These are phyloP conservation scores for Pecoramyces ruminantium DNA, from an alignment of 192 early-diverging fungal genomes.

Conservation along the genomic window DNA sequence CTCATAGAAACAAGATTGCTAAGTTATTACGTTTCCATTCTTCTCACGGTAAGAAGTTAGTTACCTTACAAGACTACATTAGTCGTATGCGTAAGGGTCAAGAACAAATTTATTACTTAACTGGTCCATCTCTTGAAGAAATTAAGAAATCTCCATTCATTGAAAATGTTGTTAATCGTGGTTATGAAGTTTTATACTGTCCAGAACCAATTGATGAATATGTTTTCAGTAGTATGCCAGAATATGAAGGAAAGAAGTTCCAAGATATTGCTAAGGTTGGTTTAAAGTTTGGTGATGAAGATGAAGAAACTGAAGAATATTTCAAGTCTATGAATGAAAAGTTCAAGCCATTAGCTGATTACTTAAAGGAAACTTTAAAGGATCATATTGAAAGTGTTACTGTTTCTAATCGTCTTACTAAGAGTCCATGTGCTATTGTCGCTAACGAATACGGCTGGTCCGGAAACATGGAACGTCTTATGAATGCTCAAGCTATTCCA, in stretches of 20 bases:
- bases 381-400: conserved; percentile 28
- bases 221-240: conserved; percentile 17
- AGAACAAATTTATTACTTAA: conserved; percentile 74
- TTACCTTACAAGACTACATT: conserved; percentile 62
- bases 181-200: conserved; percentile 67
- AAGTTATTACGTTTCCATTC: conserved; percentile 68
- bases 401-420: conserved; percentile 60
- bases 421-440: conserved; percentile 57
- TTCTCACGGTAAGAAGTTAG: conserved; percentile 27
- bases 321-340: conserved; percentile 10
- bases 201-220: conserved; percentile 57
- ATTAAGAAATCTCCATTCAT: conserved; percentile 75
- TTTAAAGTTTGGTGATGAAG: conserved; percentile 33
- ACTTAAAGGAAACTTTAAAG: conserved; percentile 15
- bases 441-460: conserved; percentile 40
- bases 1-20: conserved; percentile 44
- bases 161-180: conserved; percentile 74
- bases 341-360: conserved; percentile 35
- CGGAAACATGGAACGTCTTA: conserved; percentile 41
- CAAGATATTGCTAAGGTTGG: conserved; percentile 31
- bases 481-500: conserved; percentile 23
- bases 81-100: conserved; percentile 78
- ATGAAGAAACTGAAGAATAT: conserved; percentile 5
- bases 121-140: conserved; percentile 48
- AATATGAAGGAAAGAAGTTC: conserved; percentile 64